Evolutionary conservation across 2,329 filamentous ascomycete genomes (phyloP).

Genomic region (Blastomyces emzantsi): DNA sequence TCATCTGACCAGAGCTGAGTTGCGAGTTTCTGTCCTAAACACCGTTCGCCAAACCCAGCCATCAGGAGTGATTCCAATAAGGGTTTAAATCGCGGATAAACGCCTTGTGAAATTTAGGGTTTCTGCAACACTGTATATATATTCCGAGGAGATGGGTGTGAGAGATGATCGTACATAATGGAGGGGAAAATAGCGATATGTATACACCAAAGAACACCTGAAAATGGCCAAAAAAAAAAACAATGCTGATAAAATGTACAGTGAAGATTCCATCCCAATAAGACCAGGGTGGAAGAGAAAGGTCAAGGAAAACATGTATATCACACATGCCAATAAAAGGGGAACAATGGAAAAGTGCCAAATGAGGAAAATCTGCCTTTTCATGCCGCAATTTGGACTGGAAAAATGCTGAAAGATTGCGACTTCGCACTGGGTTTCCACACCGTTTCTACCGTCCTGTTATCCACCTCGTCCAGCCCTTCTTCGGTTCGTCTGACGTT

Average conservation of each 20-base stretch:
- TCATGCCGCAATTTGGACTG: background rate
- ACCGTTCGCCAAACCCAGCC: background rate
- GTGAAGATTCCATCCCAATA: background rate
- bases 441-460: constrained; percentile 26
- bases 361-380: background rate
- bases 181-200: background rate
- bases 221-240: constrained; percentile 1
- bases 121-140: background rate
- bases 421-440: background rate
- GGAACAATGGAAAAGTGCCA: background rate
- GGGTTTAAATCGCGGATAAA: background rate
- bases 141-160: background rate
- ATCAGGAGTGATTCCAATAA: background rate
- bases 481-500: constrained; percentile 24
- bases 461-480: constrained; percentile 35
- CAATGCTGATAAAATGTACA: constrained; percentile 8
- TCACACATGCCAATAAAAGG: constrained; percentile 1
- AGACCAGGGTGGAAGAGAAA: background rate
- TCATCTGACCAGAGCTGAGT: background rate
- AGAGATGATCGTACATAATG: constrained; percentile 1
- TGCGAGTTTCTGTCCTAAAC: background rate
- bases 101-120: background rate
- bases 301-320: background rate
- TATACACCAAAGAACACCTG: constrained; percentile 5
- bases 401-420: background rate